Evolutionary conservation across 805 yeast genomes (phyloP), one percentile per base, ranked within the genome.

Genomic region (Kurtzmaniella fragi): DNA sequence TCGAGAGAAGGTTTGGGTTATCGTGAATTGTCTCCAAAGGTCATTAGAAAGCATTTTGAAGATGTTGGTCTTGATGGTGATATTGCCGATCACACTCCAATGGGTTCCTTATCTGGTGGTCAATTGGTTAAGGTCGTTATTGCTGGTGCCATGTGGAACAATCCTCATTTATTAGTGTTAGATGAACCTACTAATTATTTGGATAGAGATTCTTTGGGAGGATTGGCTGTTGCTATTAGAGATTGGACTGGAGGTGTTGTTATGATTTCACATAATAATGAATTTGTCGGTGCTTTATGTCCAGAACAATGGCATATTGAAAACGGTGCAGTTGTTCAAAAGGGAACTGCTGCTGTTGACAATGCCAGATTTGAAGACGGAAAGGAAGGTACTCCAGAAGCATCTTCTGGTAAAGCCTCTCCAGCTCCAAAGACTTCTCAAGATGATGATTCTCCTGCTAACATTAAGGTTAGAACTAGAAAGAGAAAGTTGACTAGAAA

Each of bases 91-190:
- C 98, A 91, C 64, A 91, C 97, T 14, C 96, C 96, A 39, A 71
- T 91, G 77, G 97, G 98, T 17, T 87, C 96, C 5, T 73, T 91
- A 47, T 89, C 97, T 17, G 99, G 99, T 61, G 99, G 99, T 55
- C 99, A 91, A 71, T 77, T 91, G 61, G 99, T 91, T 44, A 91
- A 91, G 67, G 98, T 91, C 47, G 99, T 91, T 44, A 91, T 91
- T 70, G 98, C 98, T 11, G 99, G 98, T 67, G 97, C 98, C 48
- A 91, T 91, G 93, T 91, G 99, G 99, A 91, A 93, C 69, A 93
- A 91, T 61, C 99, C 99, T 14, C 99, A 91, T 64, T 77, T 91
- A 64, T 77, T 91, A 47, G 99, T 91, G 32, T 75, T 91, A 45
- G 99, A 91, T 67, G 99, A 91, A 77, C 99, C 99, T 61, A 91